A percentile compares a stretch with the other conserved stretches of the same genome.
phyloP scores from a whole-genome alignment of 2,329 filamentous ascomycete species.

The Stachybotrys chartarum region DNA sequence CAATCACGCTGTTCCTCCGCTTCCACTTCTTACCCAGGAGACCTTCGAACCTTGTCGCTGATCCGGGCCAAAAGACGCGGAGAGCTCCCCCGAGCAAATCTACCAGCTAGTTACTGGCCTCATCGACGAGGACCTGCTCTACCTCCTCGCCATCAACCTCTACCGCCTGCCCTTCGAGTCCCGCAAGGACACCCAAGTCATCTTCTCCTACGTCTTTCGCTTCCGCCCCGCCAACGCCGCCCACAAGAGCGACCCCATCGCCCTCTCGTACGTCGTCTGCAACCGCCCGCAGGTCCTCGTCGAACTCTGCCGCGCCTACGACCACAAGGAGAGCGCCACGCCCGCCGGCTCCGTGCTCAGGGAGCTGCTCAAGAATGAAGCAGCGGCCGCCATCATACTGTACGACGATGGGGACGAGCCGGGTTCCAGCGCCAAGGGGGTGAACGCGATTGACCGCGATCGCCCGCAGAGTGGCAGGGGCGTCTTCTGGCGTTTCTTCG shows the following conservation, averaged over 20 bases:
- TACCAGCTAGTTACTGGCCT: conserved; percentile 78
- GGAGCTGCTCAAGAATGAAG: conserved; percentile 84
- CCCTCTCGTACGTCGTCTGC: conserved; percentile 82
- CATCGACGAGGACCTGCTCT: conserved; percentile 84
- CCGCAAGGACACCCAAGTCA: conserved; percentile 89
- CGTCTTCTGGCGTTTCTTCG: conserved; percentile 94
- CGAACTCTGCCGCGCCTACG: conserved; percentile 83
- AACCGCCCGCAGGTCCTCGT: conserved; percentile 81
- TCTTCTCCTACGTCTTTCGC: conserved; percentile 90
- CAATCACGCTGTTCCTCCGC: conserved; percentile 3
- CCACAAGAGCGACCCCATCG: conserved; percentile 67
- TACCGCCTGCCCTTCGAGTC: conserved; percentile 89
- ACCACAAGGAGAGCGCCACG: conserved; percentile 83
- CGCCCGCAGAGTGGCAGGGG: conserved; percentile 70
- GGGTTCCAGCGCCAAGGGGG: conserved; percentile 66
- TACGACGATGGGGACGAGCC: conserved; percentile 77
- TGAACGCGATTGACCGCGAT: conserved; percentile 71
- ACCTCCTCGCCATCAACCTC: conserved; percentile 74
- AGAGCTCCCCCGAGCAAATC: conserved; percentile 81
- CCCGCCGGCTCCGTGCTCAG: conserved; percentile 84
- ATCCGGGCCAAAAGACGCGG: conserved; percentile 54
- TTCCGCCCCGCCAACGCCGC: conserved; percentile 68
- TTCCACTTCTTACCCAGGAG: background rate
- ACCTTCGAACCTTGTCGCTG: background rate
- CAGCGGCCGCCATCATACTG: conserved; percentile 81